Percentiles rank a stretch among this genome's conserved stretches.
These are phyloP conservation scores for Leishmania tropica DNA, from an alignment of 208 protist genomes.

Conservation along the genomic window DNA sequence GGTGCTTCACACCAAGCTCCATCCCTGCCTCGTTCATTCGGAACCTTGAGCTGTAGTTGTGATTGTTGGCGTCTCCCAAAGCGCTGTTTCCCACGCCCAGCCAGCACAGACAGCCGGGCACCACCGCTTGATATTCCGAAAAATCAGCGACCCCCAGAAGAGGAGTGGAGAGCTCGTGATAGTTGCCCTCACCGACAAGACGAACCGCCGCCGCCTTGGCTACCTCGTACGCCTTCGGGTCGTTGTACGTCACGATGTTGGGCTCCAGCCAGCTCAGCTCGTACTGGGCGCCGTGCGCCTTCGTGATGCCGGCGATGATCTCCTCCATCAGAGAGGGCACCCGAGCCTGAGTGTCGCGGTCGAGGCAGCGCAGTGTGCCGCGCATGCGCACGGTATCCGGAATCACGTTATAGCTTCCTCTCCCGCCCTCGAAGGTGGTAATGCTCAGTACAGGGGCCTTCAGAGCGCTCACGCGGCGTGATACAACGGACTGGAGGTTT, in stretches of 20 bases:
- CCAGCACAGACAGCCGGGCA: constrained; percentile 79
- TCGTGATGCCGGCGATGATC: constrained; percentile 64
- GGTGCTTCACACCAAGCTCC: constrained; percentile 66
- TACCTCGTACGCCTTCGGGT: constrained; percentile 65
- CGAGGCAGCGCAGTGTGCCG: constrained; percentile 71
- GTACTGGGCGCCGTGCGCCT: constrained; percentile 60
- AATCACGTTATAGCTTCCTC: constrained; percentile 82
- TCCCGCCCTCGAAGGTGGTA: constrained; percentile 59
- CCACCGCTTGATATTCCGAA: constrained; percentile 69
- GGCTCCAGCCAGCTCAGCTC: constrained; percentile 79
- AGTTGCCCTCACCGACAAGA: constrained; percentile 51
- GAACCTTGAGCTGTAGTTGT: constrained; percentile 80
- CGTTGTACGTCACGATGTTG: constrained; percentile 84
- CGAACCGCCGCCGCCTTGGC: constrained; percentile 45
- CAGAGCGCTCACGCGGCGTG: constrained; percentile 63
- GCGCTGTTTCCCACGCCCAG: constrained; percentile 50
- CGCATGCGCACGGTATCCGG: constrained; percentile 66
- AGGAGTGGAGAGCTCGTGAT: constrained; percentile 48
- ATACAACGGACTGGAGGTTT: constrained; percentile 68
- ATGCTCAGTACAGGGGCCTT: constrained; percentile 68
- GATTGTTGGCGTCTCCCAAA: constrained; percentile 41
- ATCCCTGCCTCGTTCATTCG: constrained; percentile 68
- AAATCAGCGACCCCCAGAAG: constrained; percentile 75
- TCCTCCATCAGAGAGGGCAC: constrained; percentile 75
- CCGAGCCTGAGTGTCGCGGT: constrained; percentile 58